Percentiles rank a stretch among this genome's conserved stretches.
Conservation (phyloP, 371 early-diverging fungal genomes). For the Sporodiniella umbellata region DNA sequence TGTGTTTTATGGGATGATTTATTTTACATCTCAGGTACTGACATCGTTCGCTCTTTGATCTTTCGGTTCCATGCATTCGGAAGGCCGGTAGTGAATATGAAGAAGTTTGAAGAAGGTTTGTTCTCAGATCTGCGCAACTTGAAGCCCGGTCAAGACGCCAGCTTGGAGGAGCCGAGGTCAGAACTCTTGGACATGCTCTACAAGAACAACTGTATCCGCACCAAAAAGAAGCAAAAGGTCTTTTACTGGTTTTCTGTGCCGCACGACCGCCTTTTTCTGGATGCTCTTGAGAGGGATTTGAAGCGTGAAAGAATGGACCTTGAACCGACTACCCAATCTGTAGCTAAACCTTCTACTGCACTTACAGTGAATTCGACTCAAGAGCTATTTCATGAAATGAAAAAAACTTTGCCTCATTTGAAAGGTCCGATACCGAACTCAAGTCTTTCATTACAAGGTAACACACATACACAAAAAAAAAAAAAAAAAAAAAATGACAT, state of each 20-base stretch:
- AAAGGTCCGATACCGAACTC: conserved; percentile 1
- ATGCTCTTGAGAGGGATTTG: conserved; percentile 98
- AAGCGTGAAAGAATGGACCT: conserved; percentile 90
- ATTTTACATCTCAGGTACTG: conserved; percentile 97
- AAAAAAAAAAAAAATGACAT: not conserved
- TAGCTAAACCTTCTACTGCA: conserved; percentile 60
- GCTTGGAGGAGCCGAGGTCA: conserved; percentile 94
- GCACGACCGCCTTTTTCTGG: conserved; percentile 96
- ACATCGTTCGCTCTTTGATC: conserved; percentile 95
- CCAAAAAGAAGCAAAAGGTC: conserved; percentile 99
- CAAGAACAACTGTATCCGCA: conserved; percentile 98
- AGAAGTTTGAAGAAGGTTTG: conserved; percentile 99
- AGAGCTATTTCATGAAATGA: conserved; percentile 58
- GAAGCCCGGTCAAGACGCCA: conserved; percentile 97
- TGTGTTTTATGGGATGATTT: conserved; percentile 90
- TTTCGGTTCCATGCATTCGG: conserved; percentile 94
- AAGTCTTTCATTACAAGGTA: conserved; percentile 15
- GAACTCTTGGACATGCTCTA: conserved; percentile 97
- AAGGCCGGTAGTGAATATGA: conserved; percentile 85
- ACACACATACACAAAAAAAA: not conserved
- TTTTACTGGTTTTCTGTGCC: conserved; percentile 99
- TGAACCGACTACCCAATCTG: conserved; percentile 74
- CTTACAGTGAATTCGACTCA: conserved; percentile 62
- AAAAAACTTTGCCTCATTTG: conserved; percentile 28
- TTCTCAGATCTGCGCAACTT: conserved; percentile 97